These are phyloP conservation scores for Taiwanofungus camphoratus DNA, from an alignment of 1,284 basidiomycete genomes.

Conservation along the genomic window DNA sequence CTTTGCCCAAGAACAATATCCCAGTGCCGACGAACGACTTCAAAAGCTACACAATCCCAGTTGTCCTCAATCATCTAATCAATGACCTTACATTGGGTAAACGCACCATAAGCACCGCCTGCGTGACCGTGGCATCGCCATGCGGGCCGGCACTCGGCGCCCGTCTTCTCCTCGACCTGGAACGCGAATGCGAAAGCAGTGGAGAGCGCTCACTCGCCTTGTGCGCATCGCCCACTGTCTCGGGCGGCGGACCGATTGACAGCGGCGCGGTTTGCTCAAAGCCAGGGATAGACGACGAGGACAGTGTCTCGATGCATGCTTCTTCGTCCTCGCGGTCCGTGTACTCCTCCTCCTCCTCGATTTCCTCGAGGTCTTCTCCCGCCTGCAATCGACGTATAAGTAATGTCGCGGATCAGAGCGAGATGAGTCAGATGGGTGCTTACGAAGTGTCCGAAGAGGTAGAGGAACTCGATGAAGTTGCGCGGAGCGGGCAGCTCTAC, in stretches of 20 bases:
- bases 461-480: constrained; percentile 91
- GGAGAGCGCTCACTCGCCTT: constrained; percentile 28
- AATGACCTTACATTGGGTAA: constrained; percentile 4
- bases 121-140: constrained; percentile 83
- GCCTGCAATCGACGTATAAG: constrained; percentile 45
- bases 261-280: constrained; percentile 8
- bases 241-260: constrained; percentile 19
- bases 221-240: constrained; percentile 19
- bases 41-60: constrained; percentile 50
- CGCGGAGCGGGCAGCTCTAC: constrained; percentile 58
- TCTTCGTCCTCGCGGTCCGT: constrained; percentile 27
- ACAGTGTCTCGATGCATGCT: constrained; percentile 14
- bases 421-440: constrained; percentile 34
- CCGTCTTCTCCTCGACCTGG: constrained; percentile 52
- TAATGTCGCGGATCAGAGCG: constrained; percentile 1
- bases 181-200: constrained; percentile 28
- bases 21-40: constrained; percentile 98
- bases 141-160: constrained; percentile 46
- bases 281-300: constrained; percentile 3
- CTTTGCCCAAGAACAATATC: constrained; percentile 93
- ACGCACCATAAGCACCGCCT: constrained; percentile 86
- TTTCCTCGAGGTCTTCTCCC: constrained; percentile 91
- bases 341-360: constrained; percentile 54
- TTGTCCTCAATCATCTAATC: constrained; percentile 7
- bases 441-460: constrained; percentile 91